A percentile compares a stretch with the other conserved stretches of the same genome.
Evolutionary conservation across 257 asterid species (phyloP).

Genomic region (Nicotiana knightiana): DNA sequence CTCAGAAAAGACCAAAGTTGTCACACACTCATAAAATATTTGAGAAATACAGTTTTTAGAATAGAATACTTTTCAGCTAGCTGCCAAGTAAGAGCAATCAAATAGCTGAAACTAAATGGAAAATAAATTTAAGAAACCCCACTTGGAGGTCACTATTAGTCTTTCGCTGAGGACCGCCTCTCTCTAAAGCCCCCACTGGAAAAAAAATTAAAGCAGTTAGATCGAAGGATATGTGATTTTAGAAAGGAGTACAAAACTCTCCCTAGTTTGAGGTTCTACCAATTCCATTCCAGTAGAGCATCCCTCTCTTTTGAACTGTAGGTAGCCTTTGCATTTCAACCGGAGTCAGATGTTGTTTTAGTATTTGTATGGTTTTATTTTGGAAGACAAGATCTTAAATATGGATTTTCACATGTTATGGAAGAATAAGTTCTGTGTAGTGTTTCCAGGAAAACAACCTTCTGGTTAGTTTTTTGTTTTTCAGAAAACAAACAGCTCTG

Average conservation of each 20-base stretch:
- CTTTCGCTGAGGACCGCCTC: background rate
- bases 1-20: no score
- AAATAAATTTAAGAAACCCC: background rate
- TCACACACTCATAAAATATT: background rate
- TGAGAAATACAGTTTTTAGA: background rate
- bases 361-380: background rate
- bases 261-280: background rate
- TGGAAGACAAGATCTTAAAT: background rate
- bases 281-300: background rate
- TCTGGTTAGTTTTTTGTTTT: background rate
- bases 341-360: background rate
- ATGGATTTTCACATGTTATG: background rate
- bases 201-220: background rate
- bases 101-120: background rate
- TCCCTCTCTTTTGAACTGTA: background rate
- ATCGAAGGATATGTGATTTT: background rate
- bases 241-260: background rate
- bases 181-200: background rate
- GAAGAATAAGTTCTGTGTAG: background rate
- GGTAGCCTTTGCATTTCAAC: background rate
- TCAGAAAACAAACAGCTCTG: background rate
- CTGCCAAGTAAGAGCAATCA: conserved; percentile 5
- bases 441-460: background rate
- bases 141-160: background rate
- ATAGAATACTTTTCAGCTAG: background rate